phyloP scores from a whole-genome alignment of 495 filamentous ascomycete species.

The Penicillium alfredii region DNA sequence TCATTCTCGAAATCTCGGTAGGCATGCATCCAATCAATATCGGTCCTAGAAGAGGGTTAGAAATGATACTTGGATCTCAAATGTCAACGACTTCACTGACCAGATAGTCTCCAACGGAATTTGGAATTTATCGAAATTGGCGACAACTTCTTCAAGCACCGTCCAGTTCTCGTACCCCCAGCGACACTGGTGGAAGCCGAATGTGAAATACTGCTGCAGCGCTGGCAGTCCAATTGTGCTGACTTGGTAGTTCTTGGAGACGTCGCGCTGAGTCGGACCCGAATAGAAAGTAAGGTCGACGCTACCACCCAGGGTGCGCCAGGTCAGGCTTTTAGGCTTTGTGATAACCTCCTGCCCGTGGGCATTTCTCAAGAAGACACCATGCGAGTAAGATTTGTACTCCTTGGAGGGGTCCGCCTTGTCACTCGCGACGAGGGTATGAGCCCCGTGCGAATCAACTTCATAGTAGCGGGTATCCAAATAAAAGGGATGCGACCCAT shows the following conservation, averaged over 20 bases:
- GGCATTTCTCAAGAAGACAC: constrained; percentile 57
- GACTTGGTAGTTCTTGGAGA: constrained; percentile 51
- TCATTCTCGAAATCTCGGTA: constrained; percentile 58
- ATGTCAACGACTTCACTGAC: constrained; percentile 22
- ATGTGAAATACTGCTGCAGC: constrained; percentile 59
- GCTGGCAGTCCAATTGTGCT: constrained; percentile 53
- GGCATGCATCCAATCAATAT: constrained; percentile 55
- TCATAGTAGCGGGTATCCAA: constrained; percentile 61
- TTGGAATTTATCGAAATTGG: constrained; percentile 51
- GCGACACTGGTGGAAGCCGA: constrained; percentile 60
- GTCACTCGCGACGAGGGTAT: constrained; percentile 49
- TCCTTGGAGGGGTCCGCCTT: constrained; percentile 46
- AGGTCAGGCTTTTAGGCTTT: constrained; percentile 60
- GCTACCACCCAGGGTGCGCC: constrained; percentile 62
- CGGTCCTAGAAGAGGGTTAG: constrained; percentile 33
- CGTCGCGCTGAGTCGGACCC: constrained; percentile 50
- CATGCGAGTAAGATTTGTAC: constrained; percentile 58
- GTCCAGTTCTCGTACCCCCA: constrained; percentile 62
- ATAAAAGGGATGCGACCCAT: constrained; percentile 58
- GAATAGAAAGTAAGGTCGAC: constrained; percentile 60
- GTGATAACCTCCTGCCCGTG: constrained; percentile 74
- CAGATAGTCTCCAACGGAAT: constrained; percentile 67
- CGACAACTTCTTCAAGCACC: constrained; percentile 47
- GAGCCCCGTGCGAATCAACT: constrained; percentile 44
- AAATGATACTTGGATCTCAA: background rate